These are phyloP conservation scores for Infundibulicybe gibba DNA, from an alignment of 768 basidiomycete species.

Conservation along the genomic window DNA sequence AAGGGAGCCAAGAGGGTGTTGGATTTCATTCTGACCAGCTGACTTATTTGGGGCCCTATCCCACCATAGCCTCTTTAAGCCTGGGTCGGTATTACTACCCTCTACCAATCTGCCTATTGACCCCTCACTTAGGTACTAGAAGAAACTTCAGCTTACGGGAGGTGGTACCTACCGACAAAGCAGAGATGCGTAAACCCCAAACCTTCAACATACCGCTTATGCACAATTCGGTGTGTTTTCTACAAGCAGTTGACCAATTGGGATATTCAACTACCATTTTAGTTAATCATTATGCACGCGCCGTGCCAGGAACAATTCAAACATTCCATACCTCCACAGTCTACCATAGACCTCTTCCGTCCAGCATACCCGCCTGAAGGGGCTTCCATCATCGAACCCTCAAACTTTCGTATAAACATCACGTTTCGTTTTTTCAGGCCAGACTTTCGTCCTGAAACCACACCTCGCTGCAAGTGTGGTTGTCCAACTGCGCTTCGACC, in stretches of 20 bases:
- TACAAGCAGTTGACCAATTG: neutral
- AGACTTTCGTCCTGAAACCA: conserved; percentile 64
- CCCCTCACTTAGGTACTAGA: conserved; percentile 48
- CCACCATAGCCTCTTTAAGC: conserved; percentile 83
- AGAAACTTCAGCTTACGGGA: conserved; percentile 75
- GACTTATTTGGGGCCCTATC: conserved; percentile 79
- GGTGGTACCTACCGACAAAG: conserved; percentile 65
- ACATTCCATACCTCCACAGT: conserved; percentile 72
- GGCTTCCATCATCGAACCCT: conserved; percentile 34
- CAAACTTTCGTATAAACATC: conserved; percentile 76
- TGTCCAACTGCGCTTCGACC: conserved; percentile 68
- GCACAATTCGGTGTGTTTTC: conserved; percentile 68
- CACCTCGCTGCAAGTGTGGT: conserved; percentile 71
- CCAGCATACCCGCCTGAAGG: conserved; percentile 44
- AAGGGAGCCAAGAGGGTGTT: conserved; percentile 77
- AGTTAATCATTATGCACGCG: conserved; percentile 89
- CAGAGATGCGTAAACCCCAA: conserved; percentile 50
- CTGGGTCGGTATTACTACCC: conserved; percentile 44
- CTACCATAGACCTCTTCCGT: conserved; percentile 65
- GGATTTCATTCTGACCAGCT: conserved; percentile 82
- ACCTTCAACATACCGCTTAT: conserved; percentile 75
- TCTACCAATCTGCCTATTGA: neutral
- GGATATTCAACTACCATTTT: neutral
- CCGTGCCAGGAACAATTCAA: conserved; percentile 82
- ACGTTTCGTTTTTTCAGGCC: conserved; percentile 87